Evolutionary conservation across 2,329 filamentous ascomycete species (phyloP), one percentile per base, ranked within the genome.

Genomic region (Verticillium klebahnii): DNA sequence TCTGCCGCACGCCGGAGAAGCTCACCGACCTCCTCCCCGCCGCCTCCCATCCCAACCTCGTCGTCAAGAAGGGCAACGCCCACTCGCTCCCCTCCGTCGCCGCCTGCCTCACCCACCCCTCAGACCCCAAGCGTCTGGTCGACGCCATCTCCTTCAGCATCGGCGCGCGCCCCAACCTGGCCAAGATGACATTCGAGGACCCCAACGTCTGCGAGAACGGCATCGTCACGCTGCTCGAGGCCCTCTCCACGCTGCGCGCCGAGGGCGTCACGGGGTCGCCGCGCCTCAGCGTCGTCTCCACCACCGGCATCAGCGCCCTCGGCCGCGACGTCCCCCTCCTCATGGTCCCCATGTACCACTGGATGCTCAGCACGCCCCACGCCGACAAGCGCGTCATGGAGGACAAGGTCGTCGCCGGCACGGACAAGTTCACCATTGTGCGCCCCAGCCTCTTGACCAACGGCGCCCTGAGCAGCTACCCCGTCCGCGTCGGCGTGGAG

Each of bases 341-440:
- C 0, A 70, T 80, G 64, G 54, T 72, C 2, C 80, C 80, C 0
- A 63, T 84, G 11, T 84, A 84, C 66, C 69, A 74, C 9, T 64
- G 72, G 57, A 60, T 78, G 40, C 69, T 84, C 4, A 66, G 67
- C 40, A 71, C 72, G 32, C 77, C 82, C 12, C 81, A 82, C 66
- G 68, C 60, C 11, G 82, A 85, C 65, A 85, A 85, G 72, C 70
- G 68, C 57, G 71, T 68, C 29, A 81, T 82, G 79, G 82, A 85
- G 70, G 57, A 66, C 19, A 14, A 8, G 57, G 12, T 59, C 8
- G 19, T 54, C 50, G 67, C 39, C 2, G 69, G 69, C 56, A 69
- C 64, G 5, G 75, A 78, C 63, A 62, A 66, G n/a, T 78, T 71
- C 60, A 72, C 72, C n/a, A 58, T 79, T 17, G 70, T 79, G 5